Percentiles rank a stretch among this genome's conserved stretches.
Evolutionary conservation across 2,329 filamentous ascomycete species (phyloP).

Genomic region (Arthrocladium fulminans): DNA sequence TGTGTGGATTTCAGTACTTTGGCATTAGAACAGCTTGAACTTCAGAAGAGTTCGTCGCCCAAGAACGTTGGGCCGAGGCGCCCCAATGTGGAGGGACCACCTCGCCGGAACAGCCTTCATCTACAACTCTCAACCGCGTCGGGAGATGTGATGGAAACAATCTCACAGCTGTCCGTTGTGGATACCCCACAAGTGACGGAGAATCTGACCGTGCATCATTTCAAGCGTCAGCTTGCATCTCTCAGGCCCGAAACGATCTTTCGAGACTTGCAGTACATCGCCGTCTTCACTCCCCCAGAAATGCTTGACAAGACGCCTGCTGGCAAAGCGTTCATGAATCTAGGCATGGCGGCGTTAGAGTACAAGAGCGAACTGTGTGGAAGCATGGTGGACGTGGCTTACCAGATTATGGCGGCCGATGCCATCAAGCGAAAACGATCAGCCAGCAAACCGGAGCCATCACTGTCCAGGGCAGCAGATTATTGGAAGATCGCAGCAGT

Average conservation of each 20-base stretch:
- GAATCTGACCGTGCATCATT: slow-evolving; percentile 43
- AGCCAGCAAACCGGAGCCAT: slow-evolving; percentile 45
- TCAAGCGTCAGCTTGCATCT: slow-evolving; percentile 58
- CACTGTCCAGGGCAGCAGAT: slow-evolving; percentile 68
- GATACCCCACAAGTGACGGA: slow-evolving; percentile 7
- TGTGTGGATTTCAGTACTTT: slow-evolving; percentile 76
- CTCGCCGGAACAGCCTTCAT: slow-evolving; percentile 19
- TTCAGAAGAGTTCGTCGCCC: slow-evolving; percentile 4
- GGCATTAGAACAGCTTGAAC: slow-evolving; percentile 53
- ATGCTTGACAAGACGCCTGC: slow-evolving; percentile 50
- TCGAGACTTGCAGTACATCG: slow-evolving; percentile 66
- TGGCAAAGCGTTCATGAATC: slow-evolving; percentile 80
- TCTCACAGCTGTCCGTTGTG: slow-evolving; percentile 26
- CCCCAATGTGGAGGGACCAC: not conserved
- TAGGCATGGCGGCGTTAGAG: slow-evolving; percentile 75
- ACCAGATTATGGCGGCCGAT: slow-evolving; percentile 56
- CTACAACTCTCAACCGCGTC: slow-evolving; percentile 5
- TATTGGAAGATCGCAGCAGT: slow-evolving; percentile 93
- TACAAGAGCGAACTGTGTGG: slow-evolving; percentile 81
- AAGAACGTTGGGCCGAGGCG: slow-evolving; percentile 7
- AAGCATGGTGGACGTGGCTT: slow-evolving; percentile 67
- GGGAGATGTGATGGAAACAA: slow-evolving; percentile 25
- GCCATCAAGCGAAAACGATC: slow-evolving; percentile 27
- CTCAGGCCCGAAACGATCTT: slow-evolving; percentile 73
- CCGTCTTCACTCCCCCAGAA: slow-evolving; percentile 50